Conservation (phyloP, 2,329 filamentous ascomycete genomes). For the Fusarium sp. region DNA sequence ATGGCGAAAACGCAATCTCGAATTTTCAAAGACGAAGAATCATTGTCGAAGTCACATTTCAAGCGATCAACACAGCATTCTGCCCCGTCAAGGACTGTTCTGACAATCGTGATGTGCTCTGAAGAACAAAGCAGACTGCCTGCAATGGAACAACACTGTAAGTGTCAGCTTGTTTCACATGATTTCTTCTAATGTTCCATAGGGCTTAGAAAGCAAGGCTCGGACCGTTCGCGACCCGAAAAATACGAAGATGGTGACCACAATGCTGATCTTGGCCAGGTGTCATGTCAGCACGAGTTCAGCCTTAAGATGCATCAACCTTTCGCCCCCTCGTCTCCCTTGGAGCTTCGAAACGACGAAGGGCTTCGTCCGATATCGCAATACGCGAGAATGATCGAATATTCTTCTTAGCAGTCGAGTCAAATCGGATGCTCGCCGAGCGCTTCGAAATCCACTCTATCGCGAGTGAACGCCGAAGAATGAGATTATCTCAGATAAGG, state of each 20-base stretch:
- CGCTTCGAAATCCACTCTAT: neutral
- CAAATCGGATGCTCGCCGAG: too few relatives aligned
- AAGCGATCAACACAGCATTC: neutral
- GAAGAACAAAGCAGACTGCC: neutral
- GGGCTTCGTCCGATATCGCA: too few relatives aligned
- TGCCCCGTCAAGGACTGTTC: neutral
- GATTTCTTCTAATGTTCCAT: neutral
- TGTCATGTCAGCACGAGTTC: neutral
- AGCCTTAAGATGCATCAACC: neutral
- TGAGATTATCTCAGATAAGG: neutral
- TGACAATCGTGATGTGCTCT: neutral
- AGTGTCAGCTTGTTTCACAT: neutral
- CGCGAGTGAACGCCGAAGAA: neutral
- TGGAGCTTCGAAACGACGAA: too few relatives aligned
- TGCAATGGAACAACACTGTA: neutral
- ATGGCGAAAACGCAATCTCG: rapidly evolving
- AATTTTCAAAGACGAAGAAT: neutral
- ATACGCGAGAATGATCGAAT: too few relatives aligned
- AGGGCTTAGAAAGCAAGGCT: neutral
- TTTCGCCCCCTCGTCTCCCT: neutral
- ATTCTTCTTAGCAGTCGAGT: too few relatives aligned
- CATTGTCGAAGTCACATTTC: rapidly evolving
- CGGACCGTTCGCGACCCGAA: too few relatives aligned
- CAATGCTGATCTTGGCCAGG: neutral
- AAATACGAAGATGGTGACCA: neutral